These are phyloP conservation scores for Nepenthes mirabilis DNA, from an alignment of 148 eudicot genomes.

Conservation along the genomic window DNA sequence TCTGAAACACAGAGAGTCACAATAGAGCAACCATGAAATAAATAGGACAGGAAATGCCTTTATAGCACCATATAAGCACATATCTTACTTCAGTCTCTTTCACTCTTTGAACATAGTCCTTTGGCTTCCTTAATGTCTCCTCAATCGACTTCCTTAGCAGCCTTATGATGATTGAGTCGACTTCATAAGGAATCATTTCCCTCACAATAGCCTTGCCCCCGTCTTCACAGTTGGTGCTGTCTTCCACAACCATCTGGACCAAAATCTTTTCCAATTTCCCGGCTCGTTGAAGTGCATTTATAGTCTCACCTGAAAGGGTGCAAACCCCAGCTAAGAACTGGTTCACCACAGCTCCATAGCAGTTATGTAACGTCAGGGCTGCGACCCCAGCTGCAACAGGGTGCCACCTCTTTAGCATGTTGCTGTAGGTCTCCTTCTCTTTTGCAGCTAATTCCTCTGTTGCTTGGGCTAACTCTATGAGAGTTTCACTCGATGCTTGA, in stretches of 20 bases:
- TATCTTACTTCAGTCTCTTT: conserved; percentile 80
- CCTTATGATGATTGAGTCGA: conserved; percentile 51
- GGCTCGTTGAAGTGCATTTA: conserved; percentile 55
- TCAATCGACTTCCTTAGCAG: conserved; percentile 69
- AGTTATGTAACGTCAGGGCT: conserved; percentile 58
- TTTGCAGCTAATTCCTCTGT: conserved; percentile 60
- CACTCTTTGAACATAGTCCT: conserved; percentile 53
- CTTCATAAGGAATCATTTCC: conserved; percentile 85
- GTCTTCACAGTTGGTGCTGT: conserved; percentile 71
- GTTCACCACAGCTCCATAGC: conserved; percentile 59
- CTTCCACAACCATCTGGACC: conserved; percentile 81
- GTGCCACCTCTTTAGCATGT: conserved; percentile 68
- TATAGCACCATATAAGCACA: too few relatives aligned
- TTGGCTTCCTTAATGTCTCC: conserved; percentile 41
- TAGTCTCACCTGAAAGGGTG: conserved; percentile 31
- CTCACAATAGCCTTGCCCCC: conserved; percentile 67
- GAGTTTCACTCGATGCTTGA: conserved; percentile 36
- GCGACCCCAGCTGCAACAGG: conserved; percentile 77
- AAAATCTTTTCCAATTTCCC: conserved; percentile 72
- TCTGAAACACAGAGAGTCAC: conserved; percentile 30
- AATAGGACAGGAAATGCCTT: neutral
- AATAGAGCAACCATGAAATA: neutral
- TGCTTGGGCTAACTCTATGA: conserved; percentile 40
- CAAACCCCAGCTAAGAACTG: conserved; percentile 43
- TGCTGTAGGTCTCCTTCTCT: conserved; percentile 65